These are phyloP conservation scores for Zhuliangozyma parablackwelliae DNA, from an alignment of 1,139 yeast species.

Conservation along the genomic window DNA sequence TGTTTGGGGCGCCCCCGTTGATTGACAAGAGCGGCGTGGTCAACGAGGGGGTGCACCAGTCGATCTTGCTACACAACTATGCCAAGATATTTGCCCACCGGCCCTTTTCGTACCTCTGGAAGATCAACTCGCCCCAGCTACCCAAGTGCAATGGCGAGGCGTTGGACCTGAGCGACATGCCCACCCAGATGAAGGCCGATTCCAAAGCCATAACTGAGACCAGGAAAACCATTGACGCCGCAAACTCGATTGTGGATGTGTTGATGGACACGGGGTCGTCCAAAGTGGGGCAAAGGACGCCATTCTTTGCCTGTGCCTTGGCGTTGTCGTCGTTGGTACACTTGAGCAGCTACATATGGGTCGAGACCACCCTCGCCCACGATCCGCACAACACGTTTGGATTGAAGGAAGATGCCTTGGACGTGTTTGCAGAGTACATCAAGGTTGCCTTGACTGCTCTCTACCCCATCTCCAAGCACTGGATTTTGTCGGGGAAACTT, in stretches of 20 bases:
- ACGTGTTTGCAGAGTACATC: conserved; percentile 42
- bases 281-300: conserved; percentile 38
- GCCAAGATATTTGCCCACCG: conserved; percentile 49
- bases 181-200: conserved; percentile 16
- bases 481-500: conserved; percentile 45
- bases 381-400: conserved; percentile 7
- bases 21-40: conserved; percentile 37
- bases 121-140: conserved; percentile 39
- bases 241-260: conserved; percentile 42
- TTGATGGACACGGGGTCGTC: conserved; percentile 43
- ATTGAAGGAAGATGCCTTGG: conserved; percentile 30
- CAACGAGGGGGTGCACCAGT: conserved; percentile 49
- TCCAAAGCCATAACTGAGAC: conserved; percentile 46
- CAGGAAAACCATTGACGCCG: conserved; percentile 48
- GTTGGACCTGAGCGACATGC: conserved; percentile 9
- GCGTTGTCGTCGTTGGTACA: conserved; percentile 49
- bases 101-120: conserved; percentile 49
- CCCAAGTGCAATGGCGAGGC: conserved; percentile 25
- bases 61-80: conserved; percentile 40
- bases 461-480: conserved; percentile 43
- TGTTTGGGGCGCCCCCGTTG: conserved; percentile 37
- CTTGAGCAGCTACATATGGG: conserved; percentile 48
- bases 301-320: conserved; percentile 46
- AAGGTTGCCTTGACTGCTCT: conserved; percentile 44
- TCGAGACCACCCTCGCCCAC: conserved; percentile 20